Evolutionary conservation across 2,329 filamentous ascomycete species (phyloP), one percentile per base, ranked within the genome.

Genomic region (Capronia americana): DNA sequence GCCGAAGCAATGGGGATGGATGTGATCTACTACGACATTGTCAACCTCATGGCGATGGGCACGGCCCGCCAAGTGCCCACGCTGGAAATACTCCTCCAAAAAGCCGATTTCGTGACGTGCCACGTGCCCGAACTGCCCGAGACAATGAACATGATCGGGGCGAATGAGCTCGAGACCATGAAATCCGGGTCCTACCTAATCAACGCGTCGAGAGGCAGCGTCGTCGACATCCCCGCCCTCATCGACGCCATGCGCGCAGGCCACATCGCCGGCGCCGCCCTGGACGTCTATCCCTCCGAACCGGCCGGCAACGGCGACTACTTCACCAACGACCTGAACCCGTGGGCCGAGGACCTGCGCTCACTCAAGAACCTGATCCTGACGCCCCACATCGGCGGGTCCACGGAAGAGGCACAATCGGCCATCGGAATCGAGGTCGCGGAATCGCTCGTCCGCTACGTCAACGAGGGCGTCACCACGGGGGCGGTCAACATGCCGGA

Each of bases 401-500:
- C 92, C 79, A 99, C 95, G 0, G 95, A 99, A 80, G 95, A 99
- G 81, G 95, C 95, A 4, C 95, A 99, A 82, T 90, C 92, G 65
- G 94, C 95, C 17, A 99, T 99, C 77, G 95, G 95, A 73, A 86
- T 96, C 51, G 95, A 99, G 84, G 95, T 99, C 65, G 88, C 87
- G 70, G 90, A 95, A 56, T 91, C 93, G 48, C 84, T 99, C 60
- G 91, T 96, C 64, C 88, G 92, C 75, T 99, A 98, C 79, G 95
- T 98, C 77, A 99, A 98, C 81, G 92, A 95, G 79, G 95, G 95
- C 67, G 88, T 90, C 64, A 99, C 95, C 2, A 80, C 96, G 28
- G 93, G 93, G 71, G 92, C 93, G 68, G 95, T 98, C 77, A 99
- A 99, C 81, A 85, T 99, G 83, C 95, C 95, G n/a, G 95, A 98